Conservation (phyloP, 352 stramenopile species). For the Paralagenidium karlingii region DNA sequence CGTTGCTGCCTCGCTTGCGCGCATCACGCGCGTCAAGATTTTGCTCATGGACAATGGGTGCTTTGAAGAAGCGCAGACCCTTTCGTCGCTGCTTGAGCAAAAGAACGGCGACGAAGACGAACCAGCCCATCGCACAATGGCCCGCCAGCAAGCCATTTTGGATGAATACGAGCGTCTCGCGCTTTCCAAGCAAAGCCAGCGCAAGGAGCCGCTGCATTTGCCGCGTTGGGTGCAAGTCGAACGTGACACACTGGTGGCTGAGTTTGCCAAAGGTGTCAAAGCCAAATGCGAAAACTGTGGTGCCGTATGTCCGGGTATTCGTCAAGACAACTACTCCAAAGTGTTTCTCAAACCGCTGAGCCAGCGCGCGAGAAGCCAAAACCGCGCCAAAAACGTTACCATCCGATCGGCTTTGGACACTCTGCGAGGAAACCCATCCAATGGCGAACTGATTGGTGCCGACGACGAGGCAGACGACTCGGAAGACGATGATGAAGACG, state of each 20-base stretch:
- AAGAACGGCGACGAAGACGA: constrained; percentile 81
- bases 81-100: constrained; percentile 74
- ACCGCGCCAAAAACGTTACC: constrained; percentile 72
- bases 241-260: constrained; percentile 63
- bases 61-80: constrained; percentile 58
- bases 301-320: constrained; percentile 89
- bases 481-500: constrained; percentile 12
- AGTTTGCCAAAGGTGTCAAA: constrained; percentile 89
- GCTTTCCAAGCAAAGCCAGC: constrained; percentile 21
- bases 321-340: constrained; percentile 96
- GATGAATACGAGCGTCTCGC: constrained; percentile 84
- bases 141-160: constrained; percentile 76
- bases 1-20: constrained; percentile 51
- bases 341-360: constrained; percentile 93
- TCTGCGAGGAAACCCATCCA: constrained; percentile 58
- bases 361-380: constrained; percentile 61
- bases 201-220: constrained; percentile 32
- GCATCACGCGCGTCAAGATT: constrained; percentile 84
- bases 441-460: constrained; percentile 17
- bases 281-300: constrained; percentile 96
- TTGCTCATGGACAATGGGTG: constrained; percentile 85
- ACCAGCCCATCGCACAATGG: constrained; percentile 45
- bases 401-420: constrained; percentile 73
- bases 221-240: constrained; percentile 54
- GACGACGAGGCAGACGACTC: constrained; percentile 40